These are phyloP conservation scores for Hymenoscyphus occultus DNA, from an alignment of 2,329 filamentous ascomycete genomes.

Conservation along the genomic window DNA sequence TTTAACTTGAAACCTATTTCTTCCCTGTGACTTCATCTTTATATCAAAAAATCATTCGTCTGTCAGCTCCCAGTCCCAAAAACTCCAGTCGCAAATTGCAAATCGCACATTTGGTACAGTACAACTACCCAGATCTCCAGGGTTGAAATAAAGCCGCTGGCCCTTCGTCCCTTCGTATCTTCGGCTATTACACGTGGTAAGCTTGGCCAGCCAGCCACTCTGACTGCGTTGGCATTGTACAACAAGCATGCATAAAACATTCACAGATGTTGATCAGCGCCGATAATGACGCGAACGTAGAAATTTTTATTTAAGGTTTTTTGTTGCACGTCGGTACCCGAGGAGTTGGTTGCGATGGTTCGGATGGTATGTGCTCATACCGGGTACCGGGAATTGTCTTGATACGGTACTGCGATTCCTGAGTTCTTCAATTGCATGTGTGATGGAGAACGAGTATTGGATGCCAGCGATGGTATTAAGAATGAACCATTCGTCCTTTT, in stretches of 20 bases:
- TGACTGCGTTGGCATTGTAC: neutral
- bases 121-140: neutral
- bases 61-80: neutral
- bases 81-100: neutral
- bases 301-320: neutral
- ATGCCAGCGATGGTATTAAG: neutral
- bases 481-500: neutral
- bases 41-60: too few species aligned
- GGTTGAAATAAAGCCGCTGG: neutral
- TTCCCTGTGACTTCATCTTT: neutral
- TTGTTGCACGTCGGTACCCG: constrained; percentile 1
- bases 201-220: neutral
- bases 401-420: neutral
- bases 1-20: neutral
- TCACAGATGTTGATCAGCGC: neutral
- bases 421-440: too few species aligned
- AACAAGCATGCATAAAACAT: neutral
- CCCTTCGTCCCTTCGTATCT: neutral
- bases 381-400: neutral
- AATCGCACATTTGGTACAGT: neutral
- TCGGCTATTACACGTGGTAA: neutral
- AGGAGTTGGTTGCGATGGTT: neutral
- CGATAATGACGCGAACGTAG: neutral
- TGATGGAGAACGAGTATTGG: neutral
- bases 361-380: neutral